These are phyloP conservation scores for Aspergillus arachidicola DNA, from an alignment of 2,329 filamentous ascomycete genomes.

Conservation along the genomic window DNA sequence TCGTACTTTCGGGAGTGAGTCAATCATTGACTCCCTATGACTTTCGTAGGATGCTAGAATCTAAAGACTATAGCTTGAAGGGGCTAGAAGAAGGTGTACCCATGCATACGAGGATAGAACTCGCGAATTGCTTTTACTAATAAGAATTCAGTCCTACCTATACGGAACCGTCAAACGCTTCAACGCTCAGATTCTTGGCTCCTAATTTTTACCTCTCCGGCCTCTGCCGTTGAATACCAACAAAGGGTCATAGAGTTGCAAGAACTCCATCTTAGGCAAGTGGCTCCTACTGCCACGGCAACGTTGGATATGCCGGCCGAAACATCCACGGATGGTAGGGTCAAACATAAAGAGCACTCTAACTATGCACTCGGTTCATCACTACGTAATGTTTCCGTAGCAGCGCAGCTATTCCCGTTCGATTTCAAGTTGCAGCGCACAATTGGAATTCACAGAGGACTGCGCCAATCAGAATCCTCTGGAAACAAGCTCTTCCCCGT, in stretches of 20 bases:
- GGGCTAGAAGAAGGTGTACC: constrained; percentile 3
- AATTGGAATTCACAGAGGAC: not conserved
- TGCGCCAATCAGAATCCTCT: not conserved
- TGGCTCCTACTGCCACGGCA: not conserved
- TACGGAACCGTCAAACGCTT: not conserved
- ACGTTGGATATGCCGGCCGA: not conserved
- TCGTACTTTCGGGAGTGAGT: not conserved
- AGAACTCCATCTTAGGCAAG: not conserved
- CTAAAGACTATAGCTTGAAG: not conserved
- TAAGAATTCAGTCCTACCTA: not conserved
- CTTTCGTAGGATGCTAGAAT: not conserved
- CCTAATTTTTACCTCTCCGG: not conserved
- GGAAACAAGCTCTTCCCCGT: not conserved
- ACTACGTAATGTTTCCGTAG: not conserved
- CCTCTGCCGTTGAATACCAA: not conserved
- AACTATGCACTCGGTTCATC: not conserved
- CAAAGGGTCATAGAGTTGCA: not conserved
- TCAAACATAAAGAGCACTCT: not conserved
- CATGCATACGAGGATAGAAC: not conserved
- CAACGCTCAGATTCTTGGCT: not conserved
- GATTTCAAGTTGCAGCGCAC: not conserved
- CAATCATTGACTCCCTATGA: not conserved
- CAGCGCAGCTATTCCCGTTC: not conserved
- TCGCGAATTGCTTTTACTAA: not conserved
- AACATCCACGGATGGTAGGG: not conserved